A percentile compares a stretch with the other conserved stretches of the same genome.
These are phyloP conservation scores for Fusarium concolor DNA, from an alignment of 2,329 filamentous ascomycete species.

Conservation along the genomic window DNA sequence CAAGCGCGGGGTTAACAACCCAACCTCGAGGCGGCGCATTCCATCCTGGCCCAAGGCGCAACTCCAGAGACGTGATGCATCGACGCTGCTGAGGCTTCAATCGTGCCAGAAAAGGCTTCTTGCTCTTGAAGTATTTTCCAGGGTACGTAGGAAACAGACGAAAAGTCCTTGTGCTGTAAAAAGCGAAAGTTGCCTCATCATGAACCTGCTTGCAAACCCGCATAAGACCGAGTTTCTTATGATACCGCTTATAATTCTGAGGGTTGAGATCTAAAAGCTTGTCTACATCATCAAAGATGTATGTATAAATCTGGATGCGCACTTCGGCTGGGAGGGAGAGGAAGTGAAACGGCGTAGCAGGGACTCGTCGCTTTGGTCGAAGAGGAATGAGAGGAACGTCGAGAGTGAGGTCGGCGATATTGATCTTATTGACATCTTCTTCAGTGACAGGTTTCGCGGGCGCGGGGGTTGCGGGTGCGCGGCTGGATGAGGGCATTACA, in stretches of 20 bases:
- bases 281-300: conserved; percentile 67
- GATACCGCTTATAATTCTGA: conserved; percentile 71
- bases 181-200: conserved; percentile 71
- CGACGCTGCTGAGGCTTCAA: conserved; percentile 70
- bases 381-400: conserved; percentile 52
- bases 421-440: conserved; percentile 55
- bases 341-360: conserved; percentile 68
- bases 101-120: conserved; percentile 76
- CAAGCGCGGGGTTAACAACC: conserved; percentile 73
- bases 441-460: conserved; percentile 52
- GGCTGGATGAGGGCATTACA: conserved; percentile 21
- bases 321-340: conserved; percentile 76
- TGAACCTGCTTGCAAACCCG: conserved; percentile 71
- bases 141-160: conserved; percentile 75
- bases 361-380: conserved; percentile 48
- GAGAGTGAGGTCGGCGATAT: conserved; percentile 59
- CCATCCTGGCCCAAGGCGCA: conserved; percentile 80
- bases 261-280: conserved; percentile 74
- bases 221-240: conserved; percentile 69
- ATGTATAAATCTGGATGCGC: conserved; percentile 74
- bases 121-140: conserved; percentile 77
- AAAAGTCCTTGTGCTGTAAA: conserved; percentile 72
- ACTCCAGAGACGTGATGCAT: conserved; percentile 72
- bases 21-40: conserved; percentile 76
- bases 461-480: conserved; percentile 47